Percentiles rank a stretch among this genome's conserved stretches.
These are phyloP conservation scores for Ophiostoma sp. DNA, from an alignment of 2,329 filamentous ascomycete species.

Conservation along the genomic window DNA sequence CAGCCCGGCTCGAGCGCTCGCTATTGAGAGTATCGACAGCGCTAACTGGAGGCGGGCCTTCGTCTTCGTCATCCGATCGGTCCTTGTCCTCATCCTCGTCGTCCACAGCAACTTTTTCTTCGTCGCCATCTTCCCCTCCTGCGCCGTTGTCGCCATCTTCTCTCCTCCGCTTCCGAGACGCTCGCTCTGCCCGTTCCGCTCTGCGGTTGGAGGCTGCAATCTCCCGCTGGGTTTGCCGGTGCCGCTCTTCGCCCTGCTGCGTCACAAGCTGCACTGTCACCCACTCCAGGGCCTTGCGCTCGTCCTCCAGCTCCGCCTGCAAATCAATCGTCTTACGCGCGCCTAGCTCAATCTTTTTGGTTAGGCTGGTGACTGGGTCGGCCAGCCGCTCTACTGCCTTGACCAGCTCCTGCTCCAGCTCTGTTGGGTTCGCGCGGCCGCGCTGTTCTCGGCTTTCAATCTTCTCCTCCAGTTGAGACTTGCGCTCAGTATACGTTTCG, in stretches of 20 bases:
- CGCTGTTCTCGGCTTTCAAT: slow-evolving; percentile 36
- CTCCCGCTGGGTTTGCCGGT: slow-evolving; percentile 10
- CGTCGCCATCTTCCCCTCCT: neutral
- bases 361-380: slow-evolving; percentile 39
- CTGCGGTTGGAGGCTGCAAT: slow-evolving; percentile 17
- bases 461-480: slow-evolving; percentile 32
- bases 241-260: slow-evolving; percentile 27
- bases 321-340: slow-evolving; percentile 47
- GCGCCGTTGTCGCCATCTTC: slow-evolving; percentile 8
- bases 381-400: slow-evolving; percentile 37
- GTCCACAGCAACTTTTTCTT: slow-evolving; percentile 20
- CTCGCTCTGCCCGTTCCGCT: slow-evolving; percentile 16
- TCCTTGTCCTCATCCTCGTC: slow-evolving; percentile 29
- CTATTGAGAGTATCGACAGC: slow-evolving; percentile 35
- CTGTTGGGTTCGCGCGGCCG: slow-evolving; percentile 26
- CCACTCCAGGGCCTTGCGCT: slow-evolving; percentile 37
- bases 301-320: slow-evolving; percentile 46
- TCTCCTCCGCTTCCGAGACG: slow-evolving; percentile 23
- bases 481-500: slow-evolving; percentile 39
- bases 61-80: slow-evolving; percentile 28
- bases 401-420: slow-evolving; percentile 33
- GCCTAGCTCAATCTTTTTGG: slow-evolving; percentile 42
- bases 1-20: slow-evolving; percentile 35
- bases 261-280: slow-evolving; percentile 32
- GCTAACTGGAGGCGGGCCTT: slow-evolving; percentile 27